Percentiles rank a stretch among this genome's conserved stretches.
These are phyloP conservation scores for Penicillium sp. DNA, from an alignment of 2,329 filamentous ascomycete genomes.

Conservation along the genomic window DNA sequence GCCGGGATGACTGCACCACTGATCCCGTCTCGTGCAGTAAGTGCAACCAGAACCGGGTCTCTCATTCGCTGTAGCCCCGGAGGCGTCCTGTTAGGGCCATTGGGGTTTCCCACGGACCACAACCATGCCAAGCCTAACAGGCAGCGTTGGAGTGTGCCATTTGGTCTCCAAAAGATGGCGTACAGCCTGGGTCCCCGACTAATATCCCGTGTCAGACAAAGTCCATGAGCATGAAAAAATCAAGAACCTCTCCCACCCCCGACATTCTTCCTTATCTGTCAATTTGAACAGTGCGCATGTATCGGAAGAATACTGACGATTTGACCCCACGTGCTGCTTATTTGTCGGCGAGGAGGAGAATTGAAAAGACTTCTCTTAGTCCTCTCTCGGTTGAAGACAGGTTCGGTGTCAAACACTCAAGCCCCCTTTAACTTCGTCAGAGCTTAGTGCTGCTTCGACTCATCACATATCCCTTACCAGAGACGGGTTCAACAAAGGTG, in stretches of 20 bases:
- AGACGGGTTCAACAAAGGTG: neutral
- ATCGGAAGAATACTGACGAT: neutral
- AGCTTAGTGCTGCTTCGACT: neutral
- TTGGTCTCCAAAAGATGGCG: neutral
- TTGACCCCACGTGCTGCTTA: too few species aligned
- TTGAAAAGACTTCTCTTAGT: conserved; percentile 4
- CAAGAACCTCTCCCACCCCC: neutral
- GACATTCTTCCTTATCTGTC: neutral
- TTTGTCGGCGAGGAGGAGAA: neutral
- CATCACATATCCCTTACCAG: neutral
- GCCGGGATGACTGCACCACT: conserved; percentile 7
- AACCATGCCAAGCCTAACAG: conserved; percentile 16
- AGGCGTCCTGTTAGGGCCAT: conserved; percentile 6
- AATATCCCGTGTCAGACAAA: neutral
- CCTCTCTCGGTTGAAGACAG: conserved; percentile 1
- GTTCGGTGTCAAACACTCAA: neutral
- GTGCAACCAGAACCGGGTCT: conserved; percentile 8
- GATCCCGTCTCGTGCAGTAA: conserved; percentile 5
- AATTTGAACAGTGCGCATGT: neutral
- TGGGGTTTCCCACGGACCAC: conserved; percentile 9
- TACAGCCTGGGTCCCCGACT: neutral
- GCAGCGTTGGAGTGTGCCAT: neutral
- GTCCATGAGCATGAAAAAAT: neutral
- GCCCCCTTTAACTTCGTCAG: neutral
- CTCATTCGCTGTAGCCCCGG: conserved; percentile 14